A percentile compares a stretch with the other conserved stretches of the same genome.
These are phyloP conservation scores for Dorcoceras hygrometricum DNA, from an alignment of 257 asterid genomes.

Conservation along the genomic window DNA sequence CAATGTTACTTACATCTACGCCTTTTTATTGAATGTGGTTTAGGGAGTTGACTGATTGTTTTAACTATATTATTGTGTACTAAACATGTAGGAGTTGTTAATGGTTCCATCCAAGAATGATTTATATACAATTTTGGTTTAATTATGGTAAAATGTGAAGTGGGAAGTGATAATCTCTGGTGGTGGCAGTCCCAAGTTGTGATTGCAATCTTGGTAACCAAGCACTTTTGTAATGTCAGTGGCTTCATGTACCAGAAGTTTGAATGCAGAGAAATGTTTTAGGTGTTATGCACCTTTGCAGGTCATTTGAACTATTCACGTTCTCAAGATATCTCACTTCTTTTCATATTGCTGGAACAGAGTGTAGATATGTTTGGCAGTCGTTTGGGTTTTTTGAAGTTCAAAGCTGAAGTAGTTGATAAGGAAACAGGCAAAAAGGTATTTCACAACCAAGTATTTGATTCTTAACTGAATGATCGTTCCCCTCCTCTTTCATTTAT, in stretches of 20 bases:
- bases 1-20: not conserved
- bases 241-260: not conserved
- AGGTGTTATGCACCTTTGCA: slow-evolving; percentile 1
- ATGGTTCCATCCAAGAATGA: not conserved
- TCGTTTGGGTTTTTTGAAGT: slow-evolving; percentile 88
- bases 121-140: not conserved
- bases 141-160: not conserved
- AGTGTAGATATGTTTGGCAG: slow-evolving; percentile 92
- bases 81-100: not conserved
- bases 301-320: not conserved
- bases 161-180: not conserved
- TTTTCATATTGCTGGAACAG: slow-evolving; percentile 40
- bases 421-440: not conserved
- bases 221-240: not conserved
- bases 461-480: no score
- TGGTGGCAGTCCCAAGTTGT: not conserved
- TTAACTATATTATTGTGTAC: not conserved
- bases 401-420: slow-evolving; percentile 77
- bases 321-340: slow-evolving; percentile 17
- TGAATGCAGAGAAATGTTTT: not conserved
- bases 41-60: no score
- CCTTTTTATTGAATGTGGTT: no score
- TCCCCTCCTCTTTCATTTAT: no score
- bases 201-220: not conserved
- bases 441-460: no score